Conservation (phyloP, 2,329 filamentous ascomycete genomes). For the Mycogone perniciosa region DNA sequence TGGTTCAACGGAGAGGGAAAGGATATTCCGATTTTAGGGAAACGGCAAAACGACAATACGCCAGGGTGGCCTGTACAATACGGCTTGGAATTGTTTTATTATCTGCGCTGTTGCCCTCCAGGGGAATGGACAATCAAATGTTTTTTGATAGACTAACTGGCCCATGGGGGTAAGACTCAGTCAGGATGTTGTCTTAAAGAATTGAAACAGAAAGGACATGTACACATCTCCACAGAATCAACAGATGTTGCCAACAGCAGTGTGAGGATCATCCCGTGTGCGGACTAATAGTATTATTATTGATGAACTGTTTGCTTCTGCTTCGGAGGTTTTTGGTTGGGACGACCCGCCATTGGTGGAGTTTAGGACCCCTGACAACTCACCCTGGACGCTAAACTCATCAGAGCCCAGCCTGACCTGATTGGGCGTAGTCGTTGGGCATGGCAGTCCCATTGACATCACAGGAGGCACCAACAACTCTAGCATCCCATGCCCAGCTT, state of each 20-base stretch:
- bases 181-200: not conserved
- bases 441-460: conserved; percentile 11
- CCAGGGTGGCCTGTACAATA: conserved; percentile 1
- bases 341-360: conserved; percentile 1
- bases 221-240: not conserved
- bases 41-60: not conserved
- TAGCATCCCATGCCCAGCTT: not conserved
- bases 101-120: conserved; percentile 1
- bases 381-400: not conserved
- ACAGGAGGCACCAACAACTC: not conserved
- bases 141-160: conserved; percentile 9
- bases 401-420: not conserved
- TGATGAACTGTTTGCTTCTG: too few relatives aligned
- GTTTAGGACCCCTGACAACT: not conserved
- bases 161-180: conserved; percentile 2
- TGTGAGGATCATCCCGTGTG: not conserved
- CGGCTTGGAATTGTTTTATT: conserved; percentile 3
- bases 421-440: conserved; percentile 8
- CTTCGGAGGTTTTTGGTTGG: not conserved
- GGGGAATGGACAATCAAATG: not conserved
- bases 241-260: too few relatives aligned
- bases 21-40: conserved; percentile 8
- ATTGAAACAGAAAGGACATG: not conserved
- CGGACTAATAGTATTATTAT: too few relatives aligned
- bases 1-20: conserved; percentile 10